Conservation (phyloP, 1,284 basidiomycete species). For the Amylostereum areolatum region DNA sequence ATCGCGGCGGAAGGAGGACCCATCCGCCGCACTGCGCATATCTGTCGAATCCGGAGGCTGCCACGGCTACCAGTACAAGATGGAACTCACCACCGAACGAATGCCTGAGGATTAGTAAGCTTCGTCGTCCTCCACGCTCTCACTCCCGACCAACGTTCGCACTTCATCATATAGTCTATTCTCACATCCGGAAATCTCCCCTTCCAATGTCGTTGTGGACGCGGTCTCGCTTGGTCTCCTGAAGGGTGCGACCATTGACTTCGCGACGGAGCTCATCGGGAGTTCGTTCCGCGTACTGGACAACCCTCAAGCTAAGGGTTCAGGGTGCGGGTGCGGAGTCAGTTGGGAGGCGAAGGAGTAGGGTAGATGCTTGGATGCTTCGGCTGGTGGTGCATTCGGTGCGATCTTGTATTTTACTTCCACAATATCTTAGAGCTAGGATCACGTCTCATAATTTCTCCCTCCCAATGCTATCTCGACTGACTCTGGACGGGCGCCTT, state of each 20-base stretch:
- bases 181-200: constrained; percentile 59
- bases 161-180: constrained; percentile 17
- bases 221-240: constrained; percentile 74
- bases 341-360: constrained; percentile 81
- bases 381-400: too few species aligned
- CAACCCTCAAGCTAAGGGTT: constrained; percentile 83
- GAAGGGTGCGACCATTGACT: constrained; percentile 83
- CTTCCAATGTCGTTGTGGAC: constrained; percentile 75
- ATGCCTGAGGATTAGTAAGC: constrained; percentile 77
- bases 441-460: too few species aligned
- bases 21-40: constrained; percentile 64
- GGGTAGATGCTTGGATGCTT: not conserved
- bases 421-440: too few species aligned
- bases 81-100: constrained; percentile 62
- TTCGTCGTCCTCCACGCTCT: not conserved
- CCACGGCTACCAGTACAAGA: constrained; percentile 90
- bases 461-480: too few species aligned
- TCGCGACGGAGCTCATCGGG: constrained; percentile 87
- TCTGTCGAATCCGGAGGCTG: constrained; percentile 87
- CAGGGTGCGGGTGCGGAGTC: constrained; percentile 86
- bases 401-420: too few species aligned
- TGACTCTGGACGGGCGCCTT: too few species aligned
- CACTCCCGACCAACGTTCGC: too few species aligned
- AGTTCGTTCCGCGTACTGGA: constrained; percentile 74
- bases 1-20: constrained; percentile 49